Evolutionary conservation across 2,329 filamentous ascomycete genomes (phyloP).

Genomic region (Calonectria pseudoreteaudii): DNA sequence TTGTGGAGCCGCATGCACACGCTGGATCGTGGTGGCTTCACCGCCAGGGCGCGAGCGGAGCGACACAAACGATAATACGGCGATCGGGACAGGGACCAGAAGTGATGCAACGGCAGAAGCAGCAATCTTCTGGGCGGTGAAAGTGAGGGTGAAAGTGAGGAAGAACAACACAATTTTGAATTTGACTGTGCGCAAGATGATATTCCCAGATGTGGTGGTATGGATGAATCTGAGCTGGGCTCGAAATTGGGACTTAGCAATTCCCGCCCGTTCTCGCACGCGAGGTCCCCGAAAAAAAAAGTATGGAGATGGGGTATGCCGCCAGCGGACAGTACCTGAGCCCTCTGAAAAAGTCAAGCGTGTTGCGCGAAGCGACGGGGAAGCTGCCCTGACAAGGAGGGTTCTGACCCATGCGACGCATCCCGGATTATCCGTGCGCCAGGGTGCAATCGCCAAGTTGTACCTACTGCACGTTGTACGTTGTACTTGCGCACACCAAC

Average conservation of each 20-base stretch:
- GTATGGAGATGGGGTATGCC: slow-evolving; percentile 16
- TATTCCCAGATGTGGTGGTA: neutral
- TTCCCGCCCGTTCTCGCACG: neutral
- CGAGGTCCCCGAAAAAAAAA: slow-evolving; percentile 8
- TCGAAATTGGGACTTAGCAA: slow-evolving; percentile 5
- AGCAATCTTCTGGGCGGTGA: slow-evolving; percentile 16
- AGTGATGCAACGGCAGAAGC: slow-evolving; percentile 15
- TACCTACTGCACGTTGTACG: slow-evolving; percentile 12
- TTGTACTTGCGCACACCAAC: slow-evolving; percentile 17
- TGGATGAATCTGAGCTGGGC: neutral
- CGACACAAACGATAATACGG: slow-evolving; percentile 13
- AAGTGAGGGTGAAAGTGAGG: neutral
- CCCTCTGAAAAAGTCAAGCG: slow-evolving; percentile 5
- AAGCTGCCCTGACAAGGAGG: slow-evolving; percentile 22
- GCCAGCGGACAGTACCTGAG: neutral
- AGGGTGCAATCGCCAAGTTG: slow-evolving; percentile 11
- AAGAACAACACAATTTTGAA: neutral
- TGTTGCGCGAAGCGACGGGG: slow-evolving; percentile 13
- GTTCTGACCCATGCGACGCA: slow-evolving; percentile 24
- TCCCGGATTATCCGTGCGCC: slow-evolving; percentile 24
- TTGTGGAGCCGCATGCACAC: slow-evolving; percentile 22
- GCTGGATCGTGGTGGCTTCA: slow-evolving; percentile 27
- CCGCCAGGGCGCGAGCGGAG: slow-evolving; percentile 24
- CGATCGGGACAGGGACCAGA: slow-evolving; percentile 8
- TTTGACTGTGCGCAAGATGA: neutral